Base-by-base conservation (phyloP, 108 stramenopile species). In the Nitzschia sp. region DNA sequence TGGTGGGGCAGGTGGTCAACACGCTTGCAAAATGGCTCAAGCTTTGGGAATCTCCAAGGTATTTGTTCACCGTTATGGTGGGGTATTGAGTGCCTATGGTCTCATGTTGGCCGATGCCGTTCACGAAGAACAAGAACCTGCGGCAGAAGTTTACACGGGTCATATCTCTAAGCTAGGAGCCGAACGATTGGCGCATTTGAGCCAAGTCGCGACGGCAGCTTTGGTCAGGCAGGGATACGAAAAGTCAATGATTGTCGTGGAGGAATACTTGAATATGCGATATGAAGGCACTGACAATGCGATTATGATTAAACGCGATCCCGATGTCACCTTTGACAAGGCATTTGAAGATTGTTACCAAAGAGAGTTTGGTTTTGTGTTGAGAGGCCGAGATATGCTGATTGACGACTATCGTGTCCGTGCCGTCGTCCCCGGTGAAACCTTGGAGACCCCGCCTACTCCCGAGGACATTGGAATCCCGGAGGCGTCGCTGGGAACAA, bases 1-100 rank as follows among this genome's bases (percentile, higher is more conserved):
- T 75, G 99, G 99, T 38, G 99, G 99, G 19, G 99, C 99, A 8
- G 99, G 98, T 0, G 95, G 97, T 13, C 99, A 99, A 83, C 98
- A 98, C 85, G 91, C 90, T 32, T 96, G 95, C 67, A 87, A 81
- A 19, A 91, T 95, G 56, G 71, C 71, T 8, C 93, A 94, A 64
- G 83, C 88, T 4, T 74, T 98, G 29, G 98, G 98, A 47, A 98
- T 99, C 71, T 87, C 83, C 30, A 84, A 89, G 60, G 95, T 98
- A 0, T 85, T 93, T 72, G 92, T 99, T 47, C 96, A 96, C 71
- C 74, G 96, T 24, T 97, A 97, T 72, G 92, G 95, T 23, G 99
- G 99, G 23, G 82, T 99, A 13, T 82, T 99, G 31, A 97, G 96
- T 47, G 99, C 99, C 1, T 97, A 96, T 70, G 99, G 99, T 6